Evolutionary conservation across 805 yeast genomes (phyloP).

Genomic region (Candida mattraensis): DNA sequence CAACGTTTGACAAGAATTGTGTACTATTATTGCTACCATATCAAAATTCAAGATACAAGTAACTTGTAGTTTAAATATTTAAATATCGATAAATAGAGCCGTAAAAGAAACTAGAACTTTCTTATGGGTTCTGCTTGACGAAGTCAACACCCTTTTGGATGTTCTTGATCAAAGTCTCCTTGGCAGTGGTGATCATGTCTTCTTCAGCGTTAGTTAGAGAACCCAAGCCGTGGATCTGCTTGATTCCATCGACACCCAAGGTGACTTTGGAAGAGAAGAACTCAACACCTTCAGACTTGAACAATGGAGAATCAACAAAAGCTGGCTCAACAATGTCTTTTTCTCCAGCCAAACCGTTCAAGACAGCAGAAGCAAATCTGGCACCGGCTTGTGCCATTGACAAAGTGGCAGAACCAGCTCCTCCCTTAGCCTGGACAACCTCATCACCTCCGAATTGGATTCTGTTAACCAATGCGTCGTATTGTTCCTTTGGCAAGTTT

Average conservation of each 20-base stretch:
- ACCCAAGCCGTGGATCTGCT: conserved; percentile 78
- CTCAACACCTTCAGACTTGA: conserved; percentile 85
- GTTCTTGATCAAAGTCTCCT: conserved; percentile 87
- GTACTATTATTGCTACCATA: conserved; percentile 1
- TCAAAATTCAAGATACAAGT: not conserved
- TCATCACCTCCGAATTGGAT: conserved; percentile 94
- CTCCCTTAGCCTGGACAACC: conserved; percentile 81
- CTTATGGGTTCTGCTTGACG: conserved; percentile 67
- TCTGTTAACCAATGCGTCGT: conserved; percentile 73
- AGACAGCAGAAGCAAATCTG: conserved; percentile 65
- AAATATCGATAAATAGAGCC: not conserved
- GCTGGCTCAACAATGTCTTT: conserved; percentile 50
- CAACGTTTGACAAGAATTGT: conserved; percentile 26
- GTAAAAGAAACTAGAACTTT: not conserved
- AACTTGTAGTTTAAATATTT: not conserved
- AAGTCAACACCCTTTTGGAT: conserved; percentile 92
- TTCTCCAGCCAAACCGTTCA: conserved; percentile 53
- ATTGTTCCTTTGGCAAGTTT: conserved; percentile 59
- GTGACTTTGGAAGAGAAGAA: conserved; percentile 96
- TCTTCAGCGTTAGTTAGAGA: conserved; percentile 74
- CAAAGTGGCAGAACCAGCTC: conserved; percentile 82
- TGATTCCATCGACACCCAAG: conserved; percentile 88
- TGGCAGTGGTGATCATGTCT: conserved; percentile 76
- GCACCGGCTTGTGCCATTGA: conserved; percentile 89
- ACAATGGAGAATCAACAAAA: conserved; percentile 72